Evolutionary conservation across 2,329 filamentous ascomycete genomes (phyloP).

Genomic region (Cryphonectria japonica): DNA sequence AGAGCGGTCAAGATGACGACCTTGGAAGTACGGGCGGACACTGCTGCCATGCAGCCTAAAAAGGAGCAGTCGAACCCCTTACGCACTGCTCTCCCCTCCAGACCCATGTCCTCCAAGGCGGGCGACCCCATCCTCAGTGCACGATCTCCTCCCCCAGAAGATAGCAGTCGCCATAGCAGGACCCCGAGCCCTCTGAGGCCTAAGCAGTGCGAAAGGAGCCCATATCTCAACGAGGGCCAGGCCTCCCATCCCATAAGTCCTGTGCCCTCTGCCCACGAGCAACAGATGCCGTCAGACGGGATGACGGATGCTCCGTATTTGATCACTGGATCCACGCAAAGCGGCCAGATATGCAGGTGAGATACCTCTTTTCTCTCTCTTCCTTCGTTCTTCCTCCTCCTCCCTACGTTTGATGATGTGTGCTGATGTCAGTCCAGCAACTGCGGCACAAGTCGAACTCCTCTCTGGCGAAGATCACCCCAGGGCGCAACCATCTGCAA

Average conservation of each 20-base stretch:
- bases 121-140: constrained; percentile 26
- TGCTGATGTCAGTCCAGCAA: constrained; percentile 63
- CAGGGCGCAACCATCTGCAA: constrained; percentile 96
- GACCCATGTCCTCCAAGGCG: constrained; percentile 33
- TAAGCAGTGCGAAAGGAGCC: constrained; percentile 24
- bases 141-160: constrained; percentile 34
- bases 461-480: constrained; percentile 91
- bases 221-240: constrained; percentile 26
- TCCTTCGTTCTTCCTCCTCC: neutral
- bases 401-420: constrained; percentile 13
- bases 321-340: constrained; percentile 40
- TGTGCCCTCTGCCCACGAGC: constrained; percentile 25
- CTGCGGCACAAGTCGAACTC: constrained; percentile 91
- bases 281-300: constrained; percentile 19
- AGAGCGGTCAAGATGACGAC: constrained; percentile 29
- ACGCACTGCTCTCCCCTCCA: constrained; percentile 34
- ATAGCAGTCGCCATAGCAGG: constrained; percentile 28
- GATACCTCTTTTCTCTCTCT: constrained; percentile 32
- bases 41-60: constrained; percentile 18
- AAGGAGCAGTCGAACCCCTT: constrained; percentile 23
- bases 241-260: constrained; percentile 30
- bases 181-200: constrained; percentile 24
- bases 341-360: constrained; percentile 74
- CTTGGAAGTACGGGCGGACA: constrained; percentile 22
- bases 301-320: constrained; percentile 20